Conservation (phyloP, 1,284 basidiomycete species). For the Termitomyces sp. region DNA sequence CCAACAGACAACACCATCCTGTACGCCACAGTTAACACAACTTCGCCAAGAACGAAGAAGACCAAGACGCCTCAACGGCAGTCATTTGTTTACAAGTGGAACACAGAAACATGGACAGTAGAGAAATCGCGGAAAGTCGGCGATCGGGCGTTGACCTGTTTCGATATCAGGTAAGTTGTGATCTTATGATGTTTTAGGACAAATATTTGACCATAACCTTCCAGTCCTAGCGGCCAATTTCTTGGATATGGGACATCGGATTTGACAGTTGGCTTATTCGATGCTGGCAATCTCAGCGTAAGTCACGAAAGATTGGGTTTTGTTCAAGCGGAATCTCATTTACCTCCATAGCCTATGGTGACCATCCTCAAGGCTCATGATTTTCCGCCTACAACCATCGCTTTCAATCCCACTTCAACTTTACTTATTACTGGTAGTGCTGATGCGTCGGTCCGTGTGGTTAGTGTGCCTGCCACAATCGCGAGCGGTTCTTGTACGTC, state of each 20-base stretch:
- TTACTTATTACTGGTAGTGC: conserved; percentile 91
- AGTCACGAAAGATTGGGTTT: conserved; percentile 22
- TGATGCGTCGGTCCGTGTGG: conserved; percentile 83
- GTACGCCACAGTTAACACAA: conserved; percentile 75
- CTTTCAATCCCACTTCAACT: conserved; percentile 79
- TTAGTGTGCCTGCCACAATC: conserved; percentile 60
- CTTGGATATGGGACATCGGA: conserved; percentile 89
- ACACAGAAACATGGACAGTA: conserved; percentile 52
- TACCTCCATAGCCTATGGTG: conserved; percentile 62
- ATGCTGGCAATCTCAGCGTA: conserved; percentile 76
- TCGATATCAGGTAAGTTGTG: conserved; percentile 72
- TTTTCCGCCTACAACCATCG: conserved; percentile 87
- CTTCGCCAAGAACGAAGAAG: conserved; percentile 48
- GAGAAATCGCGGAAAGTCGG: conserved; percentile 63
- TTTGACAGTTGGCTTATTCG: conserved; percentile 80
- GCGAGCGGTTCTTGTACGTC: conserved; percentile 51
- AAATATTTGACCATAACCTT: background rate
- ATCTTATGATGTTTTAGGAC: background rate
- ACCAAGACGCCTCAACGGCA: conserved; percentile 51
- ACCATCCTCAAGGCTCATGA: conserved; percentile 92
- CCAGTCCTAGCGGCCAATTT: conserved; percentile 74
- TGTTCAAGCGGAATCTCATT: background rate
- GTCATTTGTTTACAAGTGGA: conserved; percentile 64
- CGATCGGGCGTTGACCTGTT: conserved; percentile 77
- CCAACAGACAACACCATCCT: conserved; percentile 49